A percentile compares a stretch with the other conserved stretches of the same genome.
phyloP scores from a whole-genome alignment of 1,284 basidiomycete genomes.

The Rhodotorula glutinis region DNA sequence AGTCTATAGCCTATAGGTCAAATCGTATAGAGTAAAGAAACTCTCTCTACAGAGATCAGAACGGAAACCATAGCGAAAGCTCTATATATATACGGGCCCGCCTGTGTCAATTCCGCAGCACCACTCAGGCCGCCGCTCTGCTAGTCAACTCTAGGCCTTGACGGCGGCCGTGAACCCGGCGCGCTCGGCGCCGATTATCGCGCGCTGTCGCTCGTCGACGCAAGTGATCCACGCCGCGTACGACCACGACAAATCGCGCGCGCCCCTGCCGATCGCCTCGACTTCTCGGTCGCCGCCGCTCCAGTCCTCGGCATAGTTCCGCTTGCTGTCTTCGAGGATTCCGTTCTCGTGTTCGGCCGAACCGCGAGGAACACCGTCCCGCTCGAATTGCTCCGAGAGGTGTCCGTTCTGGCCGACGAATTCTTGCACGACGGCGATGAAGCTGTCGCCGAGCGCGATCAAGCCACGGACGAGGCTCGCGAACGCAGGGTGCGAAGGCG shows the following conservation, averaged over 20 bases:
- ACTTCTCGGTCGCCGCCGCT: not conserved
- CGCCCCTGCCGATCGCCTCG: slow-evolving; percentile 42
- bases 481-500: slow-evolving; percentile 1
- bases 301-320: slow-evolving; percentile 1
- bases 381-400: slow-evolving; percentile 23
- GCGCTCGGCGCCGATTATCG: not conserved
- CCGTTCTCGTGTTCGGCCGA: slow-evolving; percentile 16
- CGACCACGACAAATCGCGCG: slow-evolving; percentile 51
- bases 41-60: too few species aligned
- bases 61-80: too few species aligned
- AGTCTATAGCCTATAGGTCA: too few species aligned
- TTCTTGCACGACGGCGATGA: slow-evolving; percentile 19
- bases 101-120: too few species aligned
- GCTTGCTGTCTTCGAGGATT: slow-evolving; percentile 19
- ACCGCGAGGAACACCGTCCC: not conserved
- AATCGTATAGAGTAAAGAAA: too few species aligned
- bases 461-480: slow-evolving; percentile 3
- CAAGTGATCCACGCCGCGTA: slow-evolving; percentile 47
- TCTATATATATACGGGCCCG: too few species aligned
- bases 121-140: not conserved
- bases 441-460: slow-evolving; percentile 16
- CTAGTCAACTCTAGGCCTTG: too few species aligned
- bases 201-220: slow-evolving; percentile 1
- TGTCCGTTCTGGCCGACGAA: slow-evolving; percentile 17
- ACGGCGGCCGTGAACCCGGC: not conserved